A percentile compares a stretch with the other conserved stretches of the same genome.
phyloP scores from a whole-genome alignment of 1,139 yeast species.

The Pichia sp. region DNA sequence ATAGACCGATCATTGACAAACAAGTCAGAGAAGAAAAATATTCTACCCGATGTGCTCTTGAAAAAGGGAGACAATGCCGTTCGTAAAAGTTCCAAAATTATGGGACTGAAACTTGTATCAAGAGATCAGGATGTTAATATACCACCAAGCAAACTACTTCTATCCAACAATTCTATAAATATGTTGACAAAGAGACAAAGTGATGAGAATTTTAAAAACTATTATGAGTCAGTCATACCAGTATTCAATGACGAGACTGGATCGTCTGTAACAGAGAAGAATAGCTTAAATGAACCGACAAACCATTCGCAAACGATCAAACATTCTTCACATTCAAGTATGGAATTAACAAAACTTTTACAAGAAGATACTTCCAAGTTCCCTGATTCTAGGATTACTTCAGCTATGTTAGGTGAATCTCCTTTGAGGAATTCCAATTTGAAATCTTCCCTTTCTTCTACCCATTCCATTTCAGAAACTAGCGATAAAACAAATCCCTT shows the following conservation, averaged over 20 bases:
- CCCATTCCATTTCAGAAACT: neutral
- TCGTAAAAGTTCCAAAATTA: constrained; percentile 21
- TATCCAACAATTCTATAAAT: neutral
- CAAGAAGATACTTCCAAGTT: constrained; percentile 13
- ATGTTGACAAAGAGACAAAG: constrained; percentile 3
- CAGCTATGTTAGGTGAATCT: neutral
- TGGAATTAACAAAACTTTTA: constrained; percentile 8
- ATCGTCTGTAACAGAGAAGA: neutral
- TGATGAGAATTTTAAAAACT: constrained; percentile 19
- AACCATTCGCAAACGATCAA: constrained; percentile 3
- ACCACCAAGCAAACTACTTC: neutral
- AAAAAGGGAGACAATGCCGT: constrained; percentile 14
- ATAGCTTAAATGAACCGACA: neutral
- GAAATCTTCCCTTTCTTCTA: neutral
- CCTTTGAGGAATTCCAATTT: constrained; percentile 1
- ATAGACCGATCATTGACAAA: too few relatives aligned
- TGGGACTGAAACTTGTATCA: constrained; percentile 19
- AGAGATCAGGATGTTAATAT: constrained; percentile 2
- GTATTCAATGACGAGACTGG: constrained; percentile 10
- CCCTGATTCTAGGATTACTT: constrained; percentile 7
- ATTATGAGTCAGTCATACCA: constrained; percentile 28
- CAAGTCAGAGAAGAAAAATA: neutral
- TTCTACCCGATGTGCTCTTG: constrained; percentile 7
- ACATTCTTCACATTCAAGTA: constrained; percentile 6
- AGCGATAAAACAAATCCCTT: neutral